phyloP scores from a whole-genome alignment of 2,329 filamentous ascomycete genomes.

The Clonostachys rhizophaga region DNA sequence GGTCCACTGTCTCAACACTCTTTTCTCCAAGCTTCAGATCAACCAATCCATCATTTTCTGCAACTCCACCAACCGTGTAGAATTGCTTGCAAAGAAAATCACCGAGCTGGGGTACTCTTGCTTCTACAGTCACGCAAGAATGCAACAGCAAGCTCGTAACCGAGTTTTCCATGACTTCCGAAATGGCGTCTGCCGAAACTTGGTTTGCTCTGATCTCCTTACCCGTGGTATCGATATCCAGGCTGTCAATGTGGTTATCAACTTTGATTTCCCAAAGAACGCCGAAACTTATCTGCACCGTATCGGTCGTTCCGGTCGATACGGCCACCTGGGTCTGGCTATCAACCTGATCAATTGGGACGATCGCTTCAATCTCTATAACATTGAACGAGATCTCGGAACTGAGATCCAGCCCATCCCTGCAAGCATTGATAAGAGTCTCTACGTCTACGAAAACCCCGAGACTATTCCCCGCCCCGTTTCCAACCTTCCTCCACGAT shows the following conservation, averaged over 20 bases:
- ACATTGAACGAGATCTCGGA: conserved; percentile 94
- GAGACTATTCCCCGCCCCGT: conserved; percentile 87
- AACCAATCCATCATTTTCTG: conserved; percentile 99
- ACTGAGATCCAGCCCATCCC: conserved; percentile 99
- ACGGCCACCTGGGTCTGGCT: conserved; percentile 92
- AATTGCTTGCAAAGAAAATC: conserved; percentile 97
- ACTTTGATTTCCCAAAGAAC: conserved; percentile 99
- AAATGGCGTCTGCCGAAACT: conserved; percentile 94
- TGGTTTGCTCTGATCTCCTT: conserved; percentile 95
- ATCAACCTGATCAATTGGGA: conserved; percentile 99
- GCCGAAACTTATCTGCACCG: conserved; percentile 98
- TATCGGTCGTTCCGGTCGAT: conserved; percentile 95
- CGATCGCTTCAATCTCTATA: conserved; percentile 97
- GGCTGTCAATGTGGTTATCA: conserved; percentile 99
- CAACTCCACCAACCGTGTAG: conserved; percentile 97
- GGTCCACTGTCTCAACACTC: conserved; percentile 96
- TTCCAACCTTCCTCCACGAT: conserved; percentile 36
- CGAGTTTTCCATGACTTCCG: conserved; percentile 99
- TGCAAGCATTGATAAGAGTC: conserved; percentile 88
- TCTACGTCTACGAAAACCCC: conserved; percentile 97
- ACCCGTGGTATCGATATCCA: conserved; percentile 99
- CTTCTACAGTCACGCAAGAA: conserved; percentile 98
- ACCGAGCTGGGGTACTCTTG: conserved; percentile 98
- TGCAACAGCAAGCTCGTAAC: conserved; percentile 95
- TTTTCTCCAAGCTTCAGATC: conserved; percentile 98